Evolutionary conservation across 1,284 basidiomycete genomes (phyloP).

Genomic region (Puccinia hordei): DNA sequence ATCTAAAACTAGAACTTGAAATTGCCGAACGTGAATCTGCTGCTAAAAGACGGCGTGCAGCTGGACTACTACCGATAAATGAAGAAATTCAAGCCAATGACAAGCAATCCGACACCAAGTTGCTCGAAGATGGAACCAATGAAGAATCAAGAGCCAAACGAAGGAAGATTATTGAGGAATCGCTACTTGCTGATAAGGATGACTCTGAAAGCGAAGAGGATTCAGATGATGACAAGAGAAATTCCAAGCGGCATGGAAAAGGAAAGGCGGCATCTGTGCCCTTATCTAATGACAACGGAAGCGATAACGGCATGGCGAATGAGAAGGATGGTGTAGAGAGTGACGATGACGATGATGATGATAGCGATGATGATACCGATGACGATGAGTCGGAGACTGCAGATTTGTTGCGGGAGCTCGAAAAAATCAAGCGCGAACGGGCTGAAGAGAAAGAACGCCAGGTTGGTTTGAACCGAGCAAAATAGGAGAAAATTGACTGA

Average conservation of each 20-base stretch:
- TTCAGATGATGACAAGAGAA: slow-evolving; percentile 15
- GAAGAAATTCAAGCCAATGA: slow-evolving; percentile 16
- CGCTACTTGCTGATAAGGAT: slow-evolving; percentile 80
- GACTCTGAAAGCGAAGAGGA: slow-evolving; percentile 70
- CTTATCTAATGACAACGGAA: slow-evolving; percentile 55
- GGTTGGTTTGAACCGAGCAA: not conserved
- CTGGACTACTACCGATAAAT: slow-evolving; percentile 64
- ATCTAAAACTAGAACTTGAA: slow-evolving; percentile 78
- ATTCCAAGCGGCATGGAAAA: slow-evolving; percentile 22
- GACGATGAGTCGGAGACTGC: slow-evolving; percentile 75
- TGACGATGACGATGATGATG: slow-evolving; percentile 49
- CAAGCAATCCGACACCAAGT: slow-evolving; percentile 9
- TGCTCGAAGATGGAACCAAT: slow-evolving; percentile 49
- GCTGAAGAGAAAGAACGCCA: slow-evolving; percentile 83
- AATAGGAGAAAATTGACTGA: not conserved
- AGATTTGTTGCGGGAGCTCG: slow-evolving; percentile 74
- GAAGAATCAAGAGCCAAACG: slow-evolving; percentile 51
- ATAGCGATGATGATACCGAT: slow-evolving; percentile 52
- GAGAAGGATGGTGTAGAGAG: slow-evolving; percentile 54
- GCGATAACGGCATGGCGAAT: slow-evolving; percentile 61
- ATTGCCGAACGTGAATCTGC: slow-evolving; percentile 77
- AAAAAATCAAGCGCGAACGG: slow-evolving; percentile 90
- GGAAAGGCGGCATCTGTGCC: not conserved
- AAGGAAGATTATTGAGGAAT: slow-evolving; percentile 70
- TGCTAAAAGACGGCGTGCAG: slow-evolving; percentile 85